Evolutionary conservation across 1,139 yeast genomes (phyloP), one percentile per base, ranked within the genome.

Genomic region (Saccharomyces pastorianus): DNA sequence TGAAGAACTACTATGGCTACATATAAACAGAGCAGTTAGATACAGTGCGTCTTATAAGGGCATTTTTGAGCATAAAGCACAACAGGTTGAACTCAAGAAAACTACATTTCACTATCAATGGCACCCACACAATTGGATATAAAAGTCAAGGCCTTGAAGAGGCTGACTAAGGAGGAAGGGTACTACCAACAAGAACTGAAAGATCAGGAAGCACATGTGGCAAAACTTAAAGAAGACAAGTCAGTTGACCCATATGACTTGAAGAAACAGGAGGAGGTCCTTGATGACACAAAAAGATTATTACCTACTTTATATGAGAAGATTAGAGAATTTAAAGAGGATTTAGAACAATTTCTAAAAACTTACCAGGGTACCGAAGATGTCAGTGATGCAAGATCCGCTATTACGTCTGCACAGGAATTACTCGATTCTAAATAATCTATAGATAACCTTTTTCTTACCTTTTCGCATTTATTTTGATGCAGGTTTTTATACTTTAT

Each of bases 111-210:
- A 11, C 26, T 25, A 14, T 13, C 32, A 51, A 89, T 88, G 91
- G 80, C 91, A 2, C 96, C 96, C 49, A 75, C 90, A 1, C 83
- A 79, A 59, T 71, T 88, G 53, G 88, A 86, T 63, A 88, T 90
- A 71, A 89, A 89, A 65, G 77, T 81, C 51, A 82, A 80, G 59
- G 95, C 96, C 3, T 75, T 90, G 53, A 79, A 80, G 59, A 77
- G 96, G 58, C 76, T 91, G 44, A 64, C 85, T 53, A 88, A 88
- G 63, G 97, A 90, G 67, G 83, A 85, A 61, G 66, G 67, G 14
- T 74, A 83, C 47, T 90, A 89, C 67, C 73, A 77, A 51, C 75
- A 78, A 56, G 96, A 90, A 65, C 76, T 82, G 38, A 69, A 69
- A 14, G 89, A 86, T 54, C 89, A 86, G 61, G 76, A 79, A 49